Evolutionary conservation across 192 early-diverging fungal genomes (phyloP).

Genomic region (Lobosporangium transversale): DNA sequence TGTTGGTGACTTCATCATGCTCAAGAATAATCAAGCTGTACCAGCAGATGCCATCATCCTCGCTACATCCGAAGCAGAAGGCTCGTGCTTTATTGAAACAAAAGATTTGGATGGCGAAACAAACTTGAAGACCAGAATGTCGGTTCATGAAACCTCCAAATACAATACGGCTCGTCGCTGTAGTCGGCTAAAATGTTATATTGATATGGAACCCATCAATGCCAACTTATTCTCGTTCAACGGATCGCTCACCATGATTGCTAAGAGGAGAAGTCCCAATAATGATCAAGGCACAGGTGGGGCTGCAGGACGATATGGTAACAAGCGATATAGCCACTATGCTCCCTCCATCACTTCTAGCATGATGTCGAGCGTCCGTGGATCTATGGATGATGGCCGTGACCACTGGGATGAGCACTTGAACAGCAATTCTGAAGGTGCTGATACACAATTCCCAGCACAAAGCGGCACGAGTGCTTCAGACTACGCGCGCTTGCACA

Average conservation of each 20-base stretch:
- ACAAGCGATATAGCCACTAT: constrained; percentile 33
- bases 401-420: background rate
- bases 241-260: constrained; percentile 70
- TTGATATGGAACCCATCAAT: constrained; percentile 83
- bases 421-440: background rate
- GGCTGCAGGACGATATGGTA: constrained; percentile 5
- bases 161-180: constrained; percentile 83
- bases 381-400: constrained; percentile 40
- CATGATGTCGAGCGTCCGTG: constrained; percentile 44
- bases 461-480: constrained; percentile 42
- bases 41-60: constrained; percentile 89
- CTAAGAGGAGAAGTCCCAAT: constrained; percentile 9
- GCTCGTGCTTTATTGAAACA: constrained; percentile 89
- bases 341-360: constrained; percentile 47
- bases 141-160: constrained; percentile 71
- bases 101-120: constrained; percentile 98
- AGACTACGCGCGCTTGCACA: constrained; percentile 47
- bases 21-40: constrained; percentile 83
- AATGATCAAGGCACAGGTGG: background rate
- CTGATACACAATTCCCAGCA: constrained; percentile 10
- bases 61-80: constrained; percentile 80
- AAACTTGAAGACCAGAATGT: constrained; percentile 88
- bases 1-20: constrained; percentile 89
- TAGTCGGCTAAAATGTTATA: constrained; percentile 62
- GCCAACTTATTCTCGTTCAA: constrained; percentile 82